Base-by-base conservation (phyloP, 441 rosid species). In the Adansonia madagascariensis region DNA sequence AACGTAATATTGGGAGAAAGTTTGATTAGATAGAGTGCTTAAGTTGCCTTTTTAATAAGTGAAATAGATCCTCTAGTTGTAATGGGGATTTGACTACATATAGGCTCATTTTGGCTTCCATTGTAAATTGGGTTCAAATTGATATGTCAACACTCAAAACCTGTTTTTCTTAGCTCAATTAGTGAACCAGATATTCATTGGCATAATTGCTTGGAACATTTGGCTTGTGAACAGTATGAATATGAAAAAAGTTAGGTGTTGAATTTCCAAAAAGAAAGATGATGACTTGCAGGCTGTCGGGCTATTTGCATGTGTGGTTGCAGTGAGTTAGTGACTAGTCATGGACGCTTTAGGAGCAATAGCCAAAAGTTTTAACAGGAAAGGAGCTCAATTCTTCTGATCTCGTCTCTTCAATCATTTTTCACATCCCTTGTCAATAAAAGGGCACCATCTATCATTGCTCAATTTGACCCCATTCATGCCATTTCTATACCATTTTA, bases 391-490 rank as follows among this genome's bases (percentile, higher is more conserved):
- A 2, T 27, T 27, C 31, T 27, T 27, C 31, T 27, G 78, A 55
- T 66, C 41, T 49, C 1, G 71, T 68, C 78, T 55, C 57, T 68
- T 61, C 69, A 78, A 66, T 74, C 52, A 66, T 74, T 78, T 64
- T 49, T 62, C 4, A 3, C 4, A 15, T 15, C 65, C n/a, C 41
- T 24, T 4, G 15, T n/a, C 22, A 41, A 9, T 41, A 17, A 24
- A 39, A 64, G 12, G 14, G 17, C 27, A 65, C 4, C 10, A 41
- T 65, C 17, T 17, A 8, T 65, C 70, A 41, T 43, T 41, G 8
- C 70, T 12, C 27, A n/a, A 65, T 65, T 39, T 64, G 69, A 64
- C 69, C 20, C 18, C 10, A 10, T 61, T 10, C 24, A 41, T 65
- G 74, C 75, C 14, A 50, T 50, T 1, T 50, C n/a, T 50, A 27